Base-by-base conservation (phyloP, 2,329 filamentous ascomycete genomes). In the Fusarium incarnatum region DNA sequence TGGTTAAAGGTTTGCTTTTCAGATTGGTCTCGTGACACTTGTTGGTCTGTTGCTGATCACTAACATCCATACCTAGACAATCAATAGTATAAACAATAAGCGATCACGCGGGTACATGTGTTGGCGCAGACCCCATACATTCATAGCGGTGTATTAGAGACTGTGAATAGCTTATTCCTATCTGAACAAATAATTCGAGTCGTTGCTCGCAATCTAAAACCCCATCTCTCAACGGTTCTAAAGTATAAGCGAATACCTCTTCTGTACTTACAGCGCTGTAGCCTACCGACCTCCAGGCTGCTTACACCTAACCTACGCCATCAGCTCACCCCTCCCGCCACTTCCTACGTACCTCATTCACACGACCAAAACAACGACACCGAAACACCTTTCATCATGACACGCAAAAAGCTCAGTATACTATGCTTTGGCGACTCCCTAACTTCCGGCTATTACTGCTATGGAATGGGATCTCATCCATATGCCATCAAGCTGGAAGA, bases 401-500 rank as follows among this genome's bases (percentile, higher is more conserved):
- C 75, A 28, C 73, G 65, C 69, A 75, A 74, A 56, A 77, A 79
- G 30, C 80, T 89, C 28, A 82, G 84, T 73, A 85, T 91, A 73
- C 84, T 91, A 64, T 90, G 88, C 81, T 88, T 91, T 77, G 89
- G 89, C 77, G 84, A 90, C 82, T 90, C 87, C 41, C 84, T 92
- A 47, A 91, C 89, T 8, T 83, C 82, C 15, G 89, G 89, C 44
- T 89, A 81, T 76, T 80, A 82, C 30, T 55, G 68, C 61, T 79
- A 70, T 47, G 86, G 85, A 22, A 53, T 78, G 16, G 75, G 65
- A 53, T 81, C 79, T 46, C 83, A 87, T 63, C 88, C 89, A 0
- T 92, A 91, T 79, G 82, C 83, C 8, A 73, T 77, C 25, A 81
- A 80, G 59, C 79, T 92, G 16, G 73, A 80, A 64, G 75, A 83